Conservation (phyloP, 495 filamentous ascomycete species). For the Penicillium bialowiezense region DNA sequence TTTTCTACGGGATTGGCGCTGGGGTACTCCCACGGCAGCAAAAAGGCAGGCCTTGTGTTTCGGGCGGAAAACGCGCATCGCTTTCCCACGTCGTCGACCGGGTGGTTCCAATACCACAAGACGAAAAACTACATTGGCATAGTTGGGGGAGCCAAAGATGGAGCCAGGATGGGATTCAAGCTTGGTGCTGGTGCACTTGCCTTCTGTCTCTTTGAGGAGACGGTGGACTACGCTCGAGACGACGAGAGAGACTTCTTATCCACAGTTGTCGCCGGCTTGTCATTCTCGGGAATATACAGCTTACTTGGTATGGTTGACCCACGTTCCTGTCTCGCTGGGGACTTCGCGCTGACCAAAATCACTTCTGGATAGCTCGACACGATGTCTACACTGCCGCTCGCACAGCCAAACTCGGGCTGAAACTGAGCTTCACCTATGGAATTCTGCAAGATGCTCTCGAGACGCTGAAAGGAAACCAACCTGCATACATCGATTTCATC, state of each 20-base stretch:
- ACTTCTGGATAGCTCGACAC: conserved; percentile 63
- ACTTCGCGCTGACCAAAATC: conserved; percentile 12
- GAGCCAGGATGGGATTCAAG: conserved; percentile 69
- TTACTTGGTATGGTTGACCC: conserved; percentile 64
- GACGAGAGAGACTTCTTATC: conserved; percentile 67
- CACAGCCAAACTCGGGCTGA: conserved; percentile 75
- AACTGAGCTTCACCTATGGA: conserved; percentile 76
- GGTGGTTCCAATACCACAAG: conserved; percentile 98
- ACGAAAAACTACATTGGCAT: conserved; percentile 87
- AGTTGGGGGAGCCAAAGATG: conserved; percentile 72
- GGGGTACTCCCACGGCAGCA: conserved; percentile 70
- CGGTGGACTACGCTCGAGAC: conserved; percentile 72
- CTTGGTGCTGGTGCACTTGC: conserved; percentile 60
- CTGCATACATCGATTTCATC: conserved; percentile 70
- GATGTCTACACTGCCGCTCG: conserved; percentile 78
- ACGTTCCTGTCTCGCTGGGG: conserved; percentile 2
- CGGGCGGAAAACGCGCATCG: conserved; percentile 94
- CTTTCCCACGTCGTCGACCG: conserved; percentile 71
- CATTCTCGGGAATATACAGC: conserved; percentile 82
- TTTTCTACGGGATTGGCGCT: conserved; percentile 65
- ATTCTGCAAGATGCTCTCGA: conserved; percentile 71
- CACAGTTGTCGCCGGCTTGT: conserved; percentile 75
- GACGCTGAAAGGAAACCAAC: conserved; percentile 61
- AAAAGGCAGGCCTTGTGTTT: conserved; percentile 73
- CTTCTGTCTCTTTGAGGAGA: conserved; percentile 77